Conservation (phyloP, 495 filamentous ascomycete species). For the Talaromyces stipitatus region DNA sequence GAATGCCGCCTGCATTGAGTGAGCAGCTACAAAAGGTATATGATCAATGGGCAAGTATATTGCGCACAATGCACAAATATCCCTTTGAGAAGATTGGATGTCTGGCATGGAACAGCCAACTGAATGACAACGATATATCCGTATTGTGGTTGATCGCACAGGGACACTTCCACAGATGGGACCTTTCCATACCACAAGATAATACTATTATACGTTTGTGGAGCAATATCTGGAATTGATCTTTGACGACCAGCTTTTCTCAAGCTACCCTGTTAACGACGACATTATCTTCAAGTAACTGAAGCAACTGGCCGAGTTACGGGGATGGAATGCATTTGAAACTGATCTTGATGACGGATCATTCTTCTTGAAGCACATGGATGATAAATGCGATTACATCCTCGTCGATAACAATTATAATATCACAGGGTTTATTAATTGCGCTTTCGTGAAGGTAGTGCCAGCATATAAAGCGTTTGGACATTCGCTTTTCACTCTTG, state of each 20-base stretch:
- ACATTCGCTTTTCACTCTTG: constrained; percentile 3
- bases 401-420: constrained; percentile 29
- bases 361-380: constrained; percentile 6
- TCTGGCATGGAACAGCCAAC: constrained; percentile 6
- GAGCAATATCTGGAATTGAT: constrained; percentile 18
- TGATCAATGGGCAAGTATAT: constrained; percentile 7
- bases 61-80: not conserved
- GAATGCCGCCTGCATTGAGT: constrained; percentile 8
- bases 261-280: constrained; percentile 16
- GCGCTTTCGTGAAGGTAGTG: constrained; percentile 9
- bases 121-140: constrained; percentile 6
- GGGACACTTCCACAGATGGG: constrained; percentile 10
- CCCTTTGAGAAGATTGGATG: constrained; percentile 8
- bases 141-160: constrained; percentile 15
- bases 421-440: constrained; percentile 31
- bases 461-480: constrained; percentile 8
- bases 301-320: not conserved
- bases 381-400: constrained; percentile 19
- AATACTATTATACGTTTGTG: constrained; percentile 13
- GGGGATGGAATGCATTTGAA: constrained; percentile 1
- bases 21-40: constrained; percentile 11
- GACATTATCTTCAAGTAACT: constrained; percentile 21
- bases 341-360: not conserved
- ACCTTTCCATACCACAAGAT: constrained; percentile 16
- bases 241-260: constrained; percentile 14